Evolutionary conservation across 192 early-diverging fungal genomes (phyloP), one percentile per base, ranked within the genome.

Genomic region (Rhizoclosmatium sp.): DNA sequence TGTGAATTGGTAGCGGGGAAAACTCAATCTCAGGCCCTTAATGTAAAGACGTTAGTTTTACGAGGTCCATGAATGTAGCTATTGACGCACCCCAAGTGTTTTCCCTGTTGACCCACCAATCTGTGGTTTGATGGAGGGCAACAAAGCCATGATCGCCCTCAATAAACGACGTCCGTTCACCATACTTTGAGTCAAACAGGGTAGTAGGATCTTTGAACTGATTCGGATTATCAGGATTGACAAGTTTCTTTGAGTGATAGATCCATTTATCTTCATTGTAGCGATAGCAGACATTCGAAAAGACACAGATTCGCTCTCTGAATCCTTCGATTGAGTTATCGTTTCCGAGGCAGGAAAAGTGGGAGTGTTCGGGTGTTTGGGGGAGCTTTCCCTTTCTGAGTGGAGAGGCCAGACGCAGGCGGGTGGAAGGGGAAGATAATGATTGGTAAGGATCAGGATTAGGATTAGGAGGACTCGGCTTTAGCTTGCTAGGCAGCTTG

Each of bases 281-380:
- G 56, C 75, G 46, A 56, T 80, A 80, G 67, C 81, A 82, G 21
- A 82, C 10, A 71, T 82, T 80, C 39, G 69, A 21, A 66, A 82
- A 82, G 3, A 59, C 48, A 47, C 81, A 82, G 54, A 79, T 39
- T 9, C 78, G 47, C 19, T 79, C 68, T n/a, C n/a, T 31, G 78
- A 46, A 79, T 19, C 41, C 68, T 4, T 42, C 42, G 42, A 78
- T 19, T 4, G 48, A 9, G 54, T 81, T 78, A 16, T 66, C 64
- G 58, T 81, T 59, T n/a, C 80, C 79, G 44, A 45, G 9, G 47
- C 75, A 81, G 31, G 56, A 23, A 60, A 62, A 68, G 47, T 23
- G 42, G 1, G 75, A 81, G 56, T 54, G 16, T 54, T 54, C 51
- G 9, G 51, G 51, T 7, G 51, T 54, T 12, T 7, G 0, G 51